phyloP scores from a whole-genome alignment of 805 yeast species.

The Starmerella riodocensis region DNA sequence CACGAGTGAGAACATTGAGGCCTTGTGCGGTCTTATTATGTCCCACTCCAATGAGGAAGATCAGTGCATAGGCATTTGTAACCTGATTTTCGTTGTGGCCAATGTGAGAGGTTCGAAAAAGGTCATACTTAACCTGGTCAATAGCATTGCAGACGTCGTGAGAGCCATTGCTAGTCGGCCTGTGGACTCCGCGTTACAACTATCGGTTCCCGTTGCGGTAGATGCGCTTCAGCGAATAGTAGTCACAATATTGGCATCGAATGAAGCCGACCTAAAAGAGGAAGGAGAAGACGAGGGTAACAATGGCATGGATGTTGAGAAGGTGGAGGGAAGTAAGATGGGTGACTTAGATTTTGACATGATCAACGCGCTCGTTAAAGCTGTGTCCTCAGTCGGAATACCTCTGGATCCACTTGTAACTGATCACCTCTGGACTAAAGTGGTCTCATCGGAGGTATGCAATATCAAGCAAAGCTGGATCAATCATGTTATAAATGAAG shows the following conservation, averaged over 20 bases:
- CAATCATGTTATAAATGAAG: slow-evolving; percentile 1
- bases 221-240: slow-evolving; percentile 44
- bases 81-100: slow-evolving; percentile 37
- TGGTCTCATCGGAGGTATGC: background rate
- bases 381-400: slow-evolving; percentile 1
- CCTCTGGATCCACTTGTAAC: slow-evolving; percentile 1
- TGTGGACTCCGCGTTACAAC: slow-evolving; percentile 46
- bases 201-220: slow-evolving; percentile 60
- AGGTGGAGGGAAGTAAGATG: background rate
- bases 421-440: slow-evolving; percentile 8
- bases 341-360: slow-evolving; percentile 8
- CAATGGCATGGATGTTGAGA: background rate
- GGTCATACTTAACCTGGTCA: slow-evolving; percentile 12
- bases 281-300: background rate
- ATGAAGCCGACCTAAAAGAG: background rate
- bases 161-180: slow-evolving; percentile 33
- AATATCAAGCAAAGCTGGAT: slow-evolving; percentile 11
- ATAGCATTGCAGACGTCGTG: slow-evolving; percentile 37
- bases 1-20: slow-evolving; percentile 40
- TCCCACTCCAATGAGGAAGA: slow-evolving; percentile 40
- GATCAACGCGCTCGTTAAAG: background rate
- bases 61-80: slow-evolving; percentile 55
- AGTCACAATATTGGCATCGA: slow-evolving; percentile 1
- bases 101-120: slow-evolving; percentile 3
- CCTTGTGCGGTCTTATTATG: slow-evolving; percentile 36